phyloP scores from a whole-genome alignment of 768 basidiomycete species.

The Russula griseocarnosa region DNA sequence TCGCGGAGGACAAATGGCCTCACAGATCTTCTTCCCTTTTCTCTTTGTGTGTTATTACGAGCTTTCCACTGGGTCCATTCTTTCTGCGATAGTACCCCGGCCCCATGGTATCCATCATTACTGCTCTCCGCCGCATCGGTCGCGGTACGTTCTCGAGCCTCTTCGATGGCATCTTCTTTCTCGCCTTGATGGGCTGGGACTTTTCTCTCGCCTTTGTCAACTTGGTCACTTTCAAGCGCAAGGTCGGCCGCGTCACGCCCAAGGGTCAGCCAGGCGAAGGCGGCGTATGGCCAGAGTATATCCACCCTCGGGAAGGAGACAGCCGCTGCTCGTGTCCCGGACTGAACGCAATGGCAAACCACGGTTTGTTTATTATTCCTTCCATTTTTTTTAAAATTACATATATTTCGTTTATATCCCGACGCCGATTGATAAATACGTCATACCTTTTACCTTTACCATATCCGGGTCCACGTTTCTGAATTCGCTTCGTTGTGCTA shows the following conservation, averaged over 20 bases:
- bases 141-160: constrained; percentile 12
- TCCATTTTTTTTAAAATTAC: too few species aligned
- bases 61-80: not conserved
- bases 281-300: constrained; percentile 67
- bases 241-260: constrained; percentile 53
- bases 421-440: not conserved
- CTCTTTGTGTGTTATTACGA: not conserved
- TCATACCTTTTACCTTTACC: too few species aligned
- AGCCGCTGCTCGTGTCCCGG: constrained; percentile 72
- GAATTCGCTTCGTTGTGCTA: constrained; percentile 13
- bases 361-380: constrained; percentile 50
- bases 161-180: constrained; percentile 12
- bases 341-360: constrained; percentile 79
- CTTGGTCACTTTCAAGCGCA: constrained; percentile 46
- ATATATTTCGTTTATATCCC: too few species aligned
- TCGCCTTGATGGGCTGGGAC: constrained; percentile 48
- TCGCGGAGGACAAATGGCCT: not conserved
- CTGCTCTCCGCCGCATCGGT: constrained; percentile 22
- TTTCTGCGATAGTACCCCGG: not conserved
- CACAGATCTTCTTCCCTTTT: not conserved
- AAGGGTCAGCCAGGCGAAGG: constrained; percentile 52
- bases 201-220: constrained; percentile 49
- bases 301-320: constrained; percentile 54
- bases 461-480: too few species aligned
- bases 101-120: constrained; percentile 16